Evolutionary conservation across 2,329 filamentous ascomycete species (phyloP).

Genomic region (Pseudocercospora musae): DNA sequence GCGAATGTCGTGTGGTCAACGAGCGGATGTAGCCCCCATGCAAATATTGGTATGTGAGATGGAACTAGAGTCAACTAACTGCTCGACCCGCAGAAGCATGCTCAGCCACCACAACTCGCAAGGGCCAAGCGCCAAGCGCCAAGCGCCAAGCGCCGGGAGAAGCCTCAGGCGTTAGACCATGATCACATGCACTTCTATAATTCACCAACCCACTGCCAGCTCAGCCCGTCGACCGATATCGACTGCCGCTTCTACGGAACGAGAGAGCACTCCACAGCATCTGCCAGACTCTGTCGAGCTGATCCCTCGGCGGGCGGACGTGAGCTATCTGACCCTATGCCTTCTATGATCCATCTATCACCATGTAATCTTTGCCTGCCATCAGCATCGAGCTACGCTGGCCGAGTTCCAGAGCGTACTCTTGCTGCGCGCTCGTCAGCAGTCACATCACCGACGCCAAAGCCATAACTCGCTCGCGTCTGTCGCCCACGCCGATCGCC

Average conservation of each 20-base stretch:
- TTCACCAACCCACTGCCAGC: no score
- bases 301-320: not conserved
- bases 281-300: not conserved
- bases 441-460: constrained; percentile 28
- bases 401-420: constrained; percentile 25
- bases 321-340: not conserved
- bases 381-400: constrained; percentile 7
- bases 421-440: constrained; percentile 34
- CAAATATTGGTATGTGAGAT: not conserved
- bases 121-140: not conserved
- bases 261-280: no score
- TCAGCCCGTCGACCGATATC: not conserved
- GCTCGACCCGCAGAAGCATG: not conserved
- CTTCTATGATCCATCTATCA: not conserved
- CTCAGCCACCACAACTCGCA: not conserved
- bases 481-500: constrained; percentile 70
- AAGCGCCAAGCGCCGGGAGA: no score
- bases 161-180: no score
- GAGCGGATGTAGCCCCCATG: not conserved
- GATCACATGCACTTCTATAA: no score
- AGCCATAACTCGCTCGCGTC: constrained; percentile 37
- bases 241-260: not conserved
- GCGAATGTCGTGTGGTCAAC: not conserved
- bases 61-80: not conserved
- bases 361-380: not conserved